Conservation (phyloP, 345 rosid genomes). For the Gossypium mustelinum region DNA sequence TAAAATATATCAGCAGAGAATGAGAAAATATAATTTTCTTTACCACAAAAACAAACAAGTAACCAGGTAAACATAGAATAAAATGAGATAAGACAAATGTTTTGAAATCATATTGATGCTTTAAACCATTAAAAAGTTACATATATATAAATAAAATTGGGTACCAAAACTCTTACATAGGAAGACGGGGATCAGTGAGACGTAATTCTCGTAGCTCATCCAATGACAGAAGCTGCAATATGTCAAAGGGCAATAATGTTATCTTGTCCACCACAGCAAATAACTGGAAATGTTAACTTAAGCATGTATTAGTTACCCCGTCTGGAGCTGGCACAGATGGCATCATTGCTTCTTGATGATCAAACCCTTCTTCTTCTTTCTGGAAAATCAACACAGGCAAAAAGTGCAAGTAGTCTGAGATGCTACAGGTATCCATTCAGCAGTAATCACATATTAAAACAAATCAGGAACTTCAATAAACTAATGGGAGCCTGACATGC, state of each 20-base stretch:
- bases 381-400: constrained; percentile 26
- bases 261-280: constrained; percentile 10
- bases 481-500: background rate
- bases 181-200: constrained; percentile 78
- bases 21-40: background rate
- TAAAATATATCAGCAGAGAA: background rate
- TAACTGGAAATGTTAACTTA: constrained; percentile 12
- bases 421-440: background rate
- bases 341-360: constrained; percentile 66
- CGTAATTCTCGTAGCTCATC: constrained; percentile 82
- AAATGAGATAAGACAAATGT: constrained; percentile 3
- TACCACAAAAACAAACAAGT: background rate
- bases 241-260: constrained; percentile 18
- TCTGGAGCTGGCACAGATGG: constrained; percentile 81
- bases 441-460: background rate
- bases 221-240: constrained; percentile 74
- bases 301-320: constrained; percentile 38
- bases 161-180: constrained; percentile 46
- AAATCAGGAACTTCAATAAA: background rate
- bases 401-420: constrained; percentile 12
- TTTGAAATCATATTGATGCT: background rate
- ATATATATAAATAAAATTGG: background rate
- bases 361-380: constrained; percentile 74
- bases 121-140: background rate
- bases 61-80: background rate